These are phyloP conservation scores for Rugiboletus extremiorientalis DNA, from an alignment of 1,284 basidiomycete species.

Conservation along the genomic window DNA sequence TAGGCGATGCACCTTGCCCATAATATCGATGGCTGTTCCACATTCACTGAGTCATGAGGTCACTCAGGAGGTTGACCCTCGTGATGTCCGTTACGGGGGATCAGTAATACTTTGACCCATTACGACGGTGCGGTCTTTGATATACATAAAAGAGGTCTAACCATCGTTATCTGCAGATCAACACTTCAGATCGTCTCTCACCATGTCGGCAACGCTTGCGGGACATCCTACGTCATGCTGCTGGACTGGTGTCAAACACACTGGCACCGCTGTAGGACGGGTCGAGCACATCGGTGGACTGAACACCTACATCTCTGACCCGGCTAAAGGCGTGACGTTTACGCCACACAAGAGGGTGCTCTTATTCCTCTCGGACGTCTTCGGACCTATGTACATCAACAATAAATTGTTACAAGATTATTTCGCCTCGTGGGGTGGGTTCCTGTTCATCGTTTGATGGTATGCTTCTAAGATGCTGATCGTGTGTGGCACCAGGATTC, in stretches of 20 bases:
- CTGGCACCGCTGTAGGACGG: constrained; percentile 45
- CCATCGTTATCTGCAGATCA: too few species aligned
- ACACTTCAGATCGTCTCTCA: neutral
- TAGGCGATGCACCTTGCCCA: neutral
- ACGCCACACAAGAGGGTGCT: constrained; percentile 39
- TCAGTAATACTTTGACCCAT: too few species aligned
- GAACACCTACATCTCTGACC: constrained; percentile 51
- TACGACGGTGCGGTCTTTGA: too few species aligned
- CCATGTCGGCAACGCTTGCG: constrained; percentile 39
- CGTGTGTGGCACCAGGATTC: constrained; percentile 11
- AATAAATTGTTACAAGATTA: constrained; percentile 52
- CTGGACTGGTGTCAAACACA: constrained; percentile 46
- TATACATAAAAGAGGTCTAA: neutral
- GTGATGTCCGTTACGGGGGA: too few species aligned
- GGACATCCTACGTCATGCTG: constrained; percentile 46
- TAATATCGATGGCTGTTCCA: neutral
- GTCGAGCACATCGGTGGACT: constrained; percentile 44
- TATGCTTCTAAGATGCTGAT: neutral
- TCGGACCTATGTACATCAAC: constrained; percentile 46
- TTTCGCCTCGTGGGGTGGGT: constrained; percentile 46
- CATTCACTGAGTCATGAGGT: neutral
- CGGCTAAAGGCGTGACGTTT: constrained; percentile 18
- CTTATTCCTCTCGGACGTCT: constrained; percentile 50
- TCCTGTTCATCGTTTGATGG: neutral
- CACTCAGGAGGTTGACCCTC: too few species aligned